A percentile compares a stretch with the other conserved stretches of the same genome.
Conservation (phyloP, 192 early-diverging fungal genomes). For the Jimgerdemannia flammicorona region DNA sequence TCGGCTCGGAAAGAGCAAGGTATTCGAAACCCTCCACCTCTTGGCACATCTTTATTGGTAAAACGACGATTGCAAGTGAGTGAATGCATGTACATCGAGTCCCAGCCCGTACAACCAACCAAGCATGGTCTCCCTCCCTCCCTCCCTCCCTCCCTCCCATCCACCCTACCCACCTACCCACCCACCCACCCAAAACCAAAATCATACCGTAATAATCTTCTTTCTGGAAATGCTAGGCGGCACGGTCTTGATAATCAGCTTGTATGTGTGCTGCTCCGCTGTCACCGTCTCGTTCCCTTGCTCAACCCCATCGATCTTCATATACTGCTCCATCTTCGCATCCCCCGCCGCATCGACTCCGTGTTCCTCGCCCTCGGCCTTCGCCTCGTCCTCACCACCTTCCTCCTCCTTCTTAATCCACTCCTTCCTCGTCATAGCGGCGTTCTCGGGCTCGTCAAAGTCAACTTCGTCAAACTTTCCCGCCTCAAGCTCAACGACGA, state of each 20-base stretch:
- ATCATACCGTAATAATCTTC: slow-evolving; percentile 58
- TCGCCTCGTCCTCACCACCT: slow-evolving; percentile 8
- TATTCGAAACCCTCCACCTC: slow-evolving; percentile 78
- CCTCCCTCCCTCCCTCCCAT: slow-evolving; percentile 19
- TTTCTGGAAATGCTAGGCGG: slow-evolving; percentile 63
- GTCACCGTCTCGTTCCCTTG: slow-evolving; percentile 8
- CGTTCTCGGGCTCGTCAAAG: slow-evolving; percentile 46
- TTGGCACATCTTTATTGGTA: slow-evolving; percentile 47
- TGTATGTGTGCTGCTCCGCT: slow-evolving; percentile 30
- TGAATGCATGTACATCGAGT: too few relatives aligned
- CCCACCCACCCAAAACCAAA: slow-evolving; percentile 3
- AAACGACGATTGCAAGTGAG: too few relatives aligned
- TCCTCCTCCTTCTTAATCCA: slow-evolving; percentile 12
- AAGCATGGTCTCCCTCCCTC: background rate
- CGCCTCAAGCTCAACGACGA: slow-evolving; percentile 60
- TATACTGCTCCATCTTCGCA: slow-evolving; percentile 13
- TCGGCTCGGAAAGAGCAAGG: slow-evolving; percentile 83
- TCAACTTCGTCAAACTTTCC: slow-evolving; percentile 64
- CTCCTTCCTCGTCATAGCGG: background rate
- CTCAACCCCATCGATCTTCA: background rate
- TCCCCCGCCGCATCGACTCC: background rate
- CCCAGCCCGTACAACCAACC: too few relatives aligned
- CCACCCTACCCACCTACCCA: slow-evolving; percentile 14
- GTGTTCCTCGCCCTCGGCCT: slow-evolving; percentile 6
- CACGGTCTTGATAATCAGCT: slow-evolving; percentile 82